phyloP scores from a whole-genome alignment of 2,329 filamentous ascomycete genomes.

The Trichoderma gracile region DNA sequence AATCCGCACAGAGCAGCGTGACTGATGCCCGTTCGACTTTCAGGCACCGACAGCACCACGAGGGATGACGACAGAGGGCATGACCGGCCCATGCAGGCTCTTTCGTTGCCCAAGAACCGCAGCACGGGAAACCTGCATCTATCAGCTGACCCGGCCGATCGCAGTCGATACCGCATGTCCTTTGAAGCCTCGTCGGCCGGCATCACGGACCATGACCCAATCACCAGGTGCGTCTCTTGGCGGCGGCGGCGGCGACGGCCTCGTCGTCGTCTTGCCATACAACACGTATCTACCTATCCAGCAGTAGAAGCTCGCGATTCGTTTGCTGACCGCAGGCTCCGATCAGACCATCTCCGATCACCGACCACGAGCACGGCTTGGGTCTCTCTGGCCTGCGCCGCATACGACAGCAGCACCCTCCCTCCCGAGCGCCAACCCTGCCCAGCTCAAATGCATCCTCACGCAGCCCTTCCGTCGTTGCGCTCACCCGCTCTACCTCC shows the following conservation, averaged over 20 bases:
- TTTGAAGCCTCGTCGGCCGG: slow-evolving; percentile 68
- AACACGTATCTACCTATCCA: no score
- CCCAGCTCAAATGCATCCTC: slow-evolving; percentile 64
- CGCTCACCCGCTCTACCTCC: slow-evolving; percentile 67
- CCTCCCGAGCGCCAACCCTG: slow-evolving; percentile 63
- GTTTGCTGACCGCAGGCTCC: slow-evolving; percentile 35
- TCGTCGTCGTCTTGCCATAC: no score
- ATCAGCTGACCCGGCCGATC: slow-evolving; percentile 52
- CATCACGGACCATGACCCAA: slow-evolving; percentile 64
- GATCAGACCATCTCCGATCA: slow-evolving; percentile 73
- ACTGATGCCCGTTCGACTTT: slow-evolving; percentile 31
- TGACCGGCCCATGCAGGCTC: slow-evolving; percentile 47
- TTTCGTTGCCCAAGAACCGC: slow-evolving; percentile 63
- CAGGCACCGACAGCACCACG: slow-evolving; percentile 39
- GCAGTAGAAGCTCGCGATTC: slow-evolving; percentile 15
- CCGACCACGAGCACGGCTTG: slow-evolving; percentile 84
- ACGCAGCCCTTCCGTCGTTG: slow-evolving; percentile 57
- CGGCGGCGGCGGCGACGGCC: neutral
- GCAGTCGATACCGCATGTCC: slow-evolving; percentile 68
- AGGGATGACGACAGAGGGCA: slow-evolving; percentile 45
- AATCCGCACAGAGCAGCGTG: slow-evolving; percentile 16
- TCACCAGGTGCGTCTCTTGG: slow-evolving; percentile 63
- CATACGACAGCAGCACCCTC: slow-evolving; percentile 80
- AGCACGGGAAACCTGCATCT: slow-evolving; percentile 63
- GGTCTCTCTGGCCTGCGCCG: slow-evolving; percentile 85